Conservation (phyloP, 2,329 filamentous ascomycete species). For the Chaetoscypha palmicola region DNA sequence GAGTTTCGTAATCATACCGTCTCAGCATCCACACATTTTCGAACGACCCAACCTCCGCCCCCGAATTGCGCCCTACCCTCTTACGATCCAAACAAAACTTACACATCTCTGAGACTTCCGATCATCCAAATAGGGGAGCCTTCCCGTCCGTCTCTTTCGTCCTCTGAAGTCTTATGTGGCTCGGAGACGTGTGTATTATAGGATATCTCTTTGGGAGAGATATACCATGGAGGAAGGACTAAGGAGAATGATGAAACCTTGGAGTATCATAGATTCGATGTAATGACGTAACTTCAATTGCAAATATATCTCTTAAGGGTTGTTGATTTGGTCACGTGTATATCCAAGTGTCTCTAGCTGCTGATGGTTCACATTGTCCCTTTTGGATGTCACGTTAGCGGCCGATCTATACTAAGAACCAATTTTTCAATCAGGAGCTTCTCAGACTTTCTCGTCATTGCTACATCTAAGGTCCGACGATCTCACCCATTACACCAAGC, state of each 20-base stretch:
- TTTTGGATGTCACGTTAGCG: too few species aligned
- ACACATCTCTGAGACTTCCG: not conserved
- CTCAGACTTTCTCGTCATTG: too few species aligned
- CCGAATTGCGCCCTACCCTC: not conserved
- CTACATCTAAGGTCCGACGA: too few species aligned
- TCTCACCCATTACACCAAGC: too few species aligned
- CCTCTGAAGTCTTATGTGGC: not conserved
- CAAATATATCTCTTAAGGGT: not conserved
- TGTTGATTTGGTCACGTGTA: too few species aligned
- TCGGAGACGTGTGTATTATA: slow-evolving; percentile 7
- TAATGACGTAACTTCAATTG: slow-evolving; percentile 9
- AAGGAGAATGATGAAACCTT: slow-evolving; percentile 3
- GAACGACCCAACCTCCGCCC: not conserved
- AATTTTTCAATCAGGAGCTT: too few species aligned
- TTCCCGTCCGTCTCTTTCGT: not conserved
- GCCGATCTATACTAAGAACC: too few species aligned
- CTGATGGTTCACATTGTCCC: too few species aligned
- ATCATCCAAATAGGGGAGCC: not conserved
- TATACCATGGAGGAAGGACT: not conserved
- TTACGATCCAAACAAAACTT: not conserved
- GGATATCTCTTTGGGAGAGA: slow-evolving; percentile 4
- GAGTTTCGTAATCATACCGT: slow-evolving; percentile 20
- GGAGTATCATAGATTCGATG: slow-evolving; percentile 11
- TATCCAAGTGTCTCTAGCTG: not conserved
- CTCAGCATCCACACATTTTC: slow-evolving; percentile 5